These are phyloP conservation scores for Myriosclerotinia curreyana DNA, from an alignment of 2,329 filamentous ascomycete species.

Conservation along the genomic window DNA sequence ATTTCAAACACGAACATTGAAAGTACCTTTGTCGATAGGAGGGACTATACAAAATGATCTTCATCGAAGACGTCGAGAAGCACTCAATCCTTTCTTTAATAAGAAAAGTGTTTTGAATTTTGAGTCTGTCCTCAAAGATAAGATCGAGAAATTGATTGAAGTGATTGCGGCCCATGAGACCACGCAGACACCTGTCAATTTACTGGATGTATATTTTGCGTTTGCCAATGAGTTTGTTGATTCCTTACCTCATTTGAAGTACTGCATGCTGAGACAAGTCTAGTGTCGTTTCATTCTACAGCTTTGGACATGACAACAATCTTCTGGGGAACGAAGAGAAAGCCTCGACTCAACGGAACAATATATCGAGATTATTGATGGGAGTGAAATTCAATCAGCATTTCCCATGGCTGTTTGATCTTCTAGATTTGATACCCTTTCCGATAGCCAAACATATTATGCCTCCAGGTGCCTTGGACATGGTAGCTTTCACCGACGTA, in stretches of 20 bases:
- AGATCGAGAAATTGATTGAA: neutral
- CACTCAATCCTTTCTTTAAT: neutral
- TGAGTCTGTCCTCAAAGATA: neutral
- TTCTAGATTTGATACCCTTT: constrained; percentile 13
- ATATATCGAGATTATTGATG: constrained; percentile 18
- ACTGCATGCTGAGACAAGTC: neutral
- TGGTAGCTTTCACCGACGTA: constrained; percentile 21
- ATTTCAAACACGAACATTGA: neutral
- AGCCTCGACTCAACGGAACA: constrained; percentile 15
- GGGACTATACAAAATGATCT: neutral
- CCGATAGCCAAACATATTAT: constrained; percentile 15
- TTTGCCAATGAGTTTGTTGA: constrained; percentile 20
- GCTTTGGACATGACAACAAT: constrained; percentile 19
- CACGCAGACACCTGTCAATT: constrained; percentile 17
- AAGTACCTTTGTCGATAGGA: neutral
- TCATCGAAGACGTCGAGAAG: constrained; percentile 4
- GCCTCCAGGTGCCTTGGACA: constrained; percentile 20
- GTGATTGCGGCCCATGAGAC: constrained; percentile 20
- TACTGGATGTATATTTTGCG: constrained; percentile 21
- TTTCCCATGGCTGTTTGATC: constrained; percentile 14
- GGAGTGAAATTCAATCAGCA: constrained; percentile 22
- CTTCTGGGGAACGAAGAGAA: constrained; percentile 19
- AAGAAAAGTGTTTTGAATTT: neutral
- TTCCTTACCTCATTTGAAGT: neutral
- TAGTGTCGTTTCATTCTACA: constrained; percentile 18